A percentile compares a stretch with the other conserved stretches of the same genome.
phyloP scores from a whole-genome alignment of 1,284 basidiomycete species.

The Fomitopsis betulina region DNA sequence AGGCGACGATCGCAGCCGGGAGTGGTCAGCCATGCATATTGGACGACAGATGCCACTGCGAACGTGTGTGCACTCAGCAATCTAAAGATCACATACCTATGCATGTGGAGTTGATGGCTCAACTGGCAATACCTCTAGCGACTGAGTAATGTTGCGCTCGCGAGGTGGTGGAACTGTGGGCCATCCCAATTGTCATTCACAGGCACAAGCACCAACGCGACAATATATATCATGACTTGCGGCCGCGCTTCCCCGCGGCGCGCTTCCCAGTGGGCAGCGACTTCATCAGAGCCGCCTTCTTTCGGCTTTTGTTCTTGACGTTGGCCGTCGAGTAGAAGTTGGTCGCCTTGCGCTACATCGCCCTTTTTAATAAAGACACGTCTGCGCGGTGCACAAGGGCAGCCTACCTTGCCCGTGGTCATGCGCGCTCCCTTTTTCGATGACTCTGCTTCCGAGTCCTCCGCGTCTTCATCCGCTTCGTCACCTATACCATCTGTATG shows the following conservation, averaged over 20 bases:
- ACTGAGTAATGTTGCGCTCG: too few relatives aligned
- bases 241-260: conserved; percentile 11
- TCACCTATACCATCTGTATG: conserved; percentile 1
- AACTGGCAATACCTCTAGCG: too few relatives aligned
- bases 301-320: conserved; percentile 85
- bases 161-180: too few relatives aligned
- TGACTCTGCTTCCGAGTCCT: conserved; percentile 12
- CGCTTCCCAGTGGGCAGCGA: conserved; percentile 22
- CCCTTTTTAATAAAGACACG: neutral
- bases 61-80: too few relatives aligned
- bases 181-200: neutral
- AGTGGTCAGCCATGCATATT: too few relatives aligned
- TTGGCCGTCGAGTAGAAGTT: conserved; percentile 90
- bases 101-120: too few relatives aligned
- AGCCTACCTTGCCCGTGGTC: conserved; percentile 80
- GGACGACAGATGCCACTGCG: too few relatives aligned
- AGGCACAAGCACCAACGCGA: neutral
- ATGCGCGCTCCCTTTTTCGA: conserved; percentile 68
- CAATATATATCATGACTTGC: conserved; percentile 3
- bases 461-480: conserved; percentile 6
- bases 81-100: too few relatives aligned
- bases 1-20: too few relatives aligned
- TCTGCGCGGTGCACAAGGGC: neutral
- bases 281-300: conserved; percentile 53
- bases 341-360: conserved; percentile 71